Base-by-base conservation (phyloP, 768 basidiomycete species). In the Rhizopogon vesiculosus region DNA sequence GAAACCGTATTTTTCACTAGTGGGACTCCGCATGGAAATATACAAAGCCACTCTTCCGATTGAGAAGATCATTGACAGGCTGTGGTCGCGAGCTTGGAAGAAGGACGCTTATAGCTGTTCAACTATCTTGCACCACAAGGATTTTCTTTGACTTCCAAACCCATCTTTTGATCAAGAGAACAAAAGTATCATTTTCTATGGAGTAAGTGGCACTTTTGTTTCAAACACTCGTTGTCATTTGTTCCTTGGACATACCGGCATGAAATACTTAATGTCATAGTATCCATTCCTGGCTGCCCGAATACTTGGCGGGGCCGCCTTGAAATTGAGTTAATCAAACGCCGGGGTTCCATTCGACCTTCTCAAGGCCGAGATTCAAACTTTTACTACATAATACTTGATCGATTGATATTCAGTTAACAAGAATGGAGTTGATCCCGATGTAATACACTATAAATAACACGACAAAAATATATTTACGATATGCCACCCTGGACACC, bases 401-500 rank as follows among this genome's bases (percentile, higher is more conserved):
- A 61, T 66, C 59, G 33, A 60, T 50, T 19, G 33, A 38, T 49
- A 49, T 60, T 59, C 59, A 56, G 63, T 60, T 64, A 41, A 61
- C 69, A 69, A 59, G 51, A 51, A 15, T 62, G 61, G 43, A 54
- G 31, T 51, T 18, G 53, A 54, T 54, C 53, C n/a, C 53, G 48
- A 49, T 49, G 42, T 35, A 25, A 44, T 54, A 54, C 19, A 49
- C 28, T 51, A 51, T 51, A 54, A 51, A 54, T 54, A 51, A 57
- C 55, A 59, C 45, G 55, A 48, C 58, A 56, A 29, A 56, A 57
- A 66, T 54, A 56, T 69, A 63, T 60, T 64, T 58, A 60, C 44
- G 49, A 71, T 55, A 45, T 33, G 53, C 22, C 61, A 60, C 59
- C 45, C 44, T 28, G 42, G 44, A 42, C n/a, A n/a, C 40, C 19